Evolutionary conservation across 2,329 filamentous ascomycete genomes (phyloP), one percentile per base, ranked within the genome.

Genomic region (Colletotrichum sp.): DNA sequence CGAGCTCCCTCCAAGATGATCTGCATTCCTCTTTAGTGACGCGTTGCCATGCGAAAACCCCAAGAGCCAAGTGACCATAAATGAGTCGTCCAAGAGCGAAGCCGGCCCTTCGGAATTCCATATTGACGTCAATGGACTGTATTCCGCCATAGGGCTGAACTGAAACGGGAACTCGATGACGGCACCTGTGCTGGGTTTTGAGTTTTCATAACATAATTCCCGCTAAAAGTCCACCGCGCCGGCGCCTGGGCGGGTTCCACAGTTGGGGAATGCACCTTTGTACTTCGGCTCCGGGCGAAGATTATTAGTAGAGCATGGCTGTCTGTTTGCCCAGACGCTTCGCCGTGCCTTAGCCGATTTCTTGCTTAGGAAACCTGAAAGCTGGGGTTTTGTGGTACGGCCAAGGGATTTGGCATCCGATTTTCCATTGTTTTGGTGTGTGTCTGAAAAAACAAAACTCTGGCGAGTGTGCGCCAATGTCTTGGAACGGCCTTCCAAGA

Each of bases 181-280:
- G 74, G 71, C 38, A 66, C 32, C 6, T 64, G 16, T 65, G 24
- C 34, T 38, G 38, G n/a, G 21, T 34, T 71, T 61, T 38, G 55
- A 63, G 71, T 76, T 76, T 76, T 58, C 71, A 76, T 74, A 74
- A 76, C 74, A 74, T 76, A 74, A 76, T 74, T 76, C 62, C 69
- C 58, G 69, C 48, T 30, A 14, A 5, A 21, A 61, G 30, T 64
- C 70, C 58, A 43, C 73, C 13, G 24, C 69, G 36, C 69, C 56
- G 38, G 36, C 34, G 69, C 18, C 73, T 75, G 32, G 73, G 73
- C 73, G 13, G 58, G 64, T 65, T 69, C 69, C 73, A 73, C 73
- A 14, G 26, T 48, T 26, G 67, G 43, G 59, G 21, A n/a, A 59
- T 36, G 58, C 12, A 26, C 55, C 16, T 48, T 64, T 32, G 30